Base-by-base conservation (phyloP, 306 rosid genomes). In the Vigna radiata region DNA sequence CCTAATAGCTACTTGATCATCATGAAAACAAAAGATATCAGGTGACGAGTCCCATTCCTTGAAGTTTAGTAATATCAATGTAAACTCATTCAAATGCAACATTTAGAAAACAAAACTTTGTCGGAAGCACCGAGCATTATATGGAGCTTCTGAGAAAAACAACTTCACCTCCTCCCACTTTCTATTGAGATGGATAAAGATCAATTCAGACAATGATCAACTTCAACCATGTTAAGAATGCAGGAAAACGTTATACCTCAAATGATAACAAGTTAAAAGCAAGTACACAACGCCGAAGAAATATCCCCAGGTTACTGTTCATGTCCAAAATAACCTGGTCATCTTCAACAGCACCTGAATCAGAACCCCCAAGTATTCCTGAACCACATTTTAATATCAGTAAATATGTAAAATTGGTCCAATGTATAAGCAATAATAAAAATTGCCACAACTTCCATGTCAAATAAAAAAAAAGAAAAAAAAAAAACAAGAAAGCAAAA, bases 211-310 rank as follows among this genome's bases (percentile, higher is more conserved):
- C 25, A 19, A 8, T 13, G 63, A 25, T 43, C 75, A 56, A 49
- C 19, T n/a, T 48, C 31, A 73, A 41, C 4, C 63, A 66, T 59
- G 17, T 37, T 61, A 59, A 62, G 58, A 54, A 25, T 13, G 49
- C 13, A 12, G 23, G 27, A 58, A 63, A 58, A 31, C 25, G 61
- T 4, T 75, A 48, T 70, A 95, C 98, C 98, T 90, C 98, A 81
- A 92, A 89, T 8, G 97, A 85, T 55, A 95, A 85, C 66, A 90
- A 82, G 86, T 95, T 95, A 82, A 95, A 95, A 6, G 98, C 95
- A 85, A 90, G 97, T 39, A 92, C 36, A 79, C 97, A 88, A 3
- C 92, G 96, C 55, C 96, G 92, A 36, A 95, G 91, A 88, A 90
- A 95, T 86, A 90, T 75, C 79, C 98, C 97, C 47, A 90, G 81